phyloP scores from a whole-genome alignment of 805 yeast species.

The Myxozyma vanderwaltii region DNA sequence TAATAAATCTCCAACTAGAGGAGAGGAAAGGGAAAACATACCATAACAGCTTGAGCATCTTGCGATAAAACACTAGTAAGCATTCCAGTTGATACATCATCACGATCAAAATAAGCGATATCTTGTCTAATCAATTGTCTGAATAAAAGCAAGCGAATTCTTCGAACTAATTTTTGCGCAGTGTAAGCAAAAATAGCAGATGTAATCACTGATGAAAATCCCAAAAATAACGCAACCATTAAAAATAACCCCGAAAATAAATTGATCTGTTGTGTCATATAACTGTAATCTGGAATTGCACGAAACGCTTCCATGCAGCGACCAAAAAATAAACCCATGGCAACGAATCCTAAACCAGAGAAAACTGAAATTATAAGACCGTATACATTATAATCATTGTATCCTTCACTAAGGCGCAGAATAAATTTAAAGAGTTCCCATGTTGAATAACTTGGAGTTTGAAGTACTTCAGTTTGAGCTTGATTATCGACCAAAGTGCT shows the following conservation, averaged over 20 bases:
- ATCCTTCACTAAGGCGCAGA: background rate
- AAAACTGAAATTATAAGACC: slow-evolving; percentile 7
- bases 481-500: background rate
- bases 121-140: slow-evolving; percentile 39
- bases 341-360: slow-evolving; percentile 19
- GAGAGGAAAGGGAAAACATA: too few species aligned
- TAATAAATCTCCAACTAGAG: too few species aligned
- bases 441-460: background rate
- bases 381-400: background rate
- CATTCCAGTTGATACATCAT: slow-evolving; percentile 37
- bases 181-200: too few species aligned
- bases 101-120: slow-evolving; percentile 37
- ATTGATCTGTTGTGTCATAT: slow-evolving; percentile 44
- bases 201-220: too few species aligned
- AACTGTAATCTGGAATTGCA: slow-evolving; percentile 39
- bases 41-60: slow-evolving; percentile 38
- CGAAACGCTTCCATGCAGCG: slow-evolving; percentile 22
- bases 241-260: slow-evolving; percentile 45
- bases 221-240: slow-evolving; percentile 43
- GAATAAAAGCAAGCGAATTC: slow-evolving; percentile 36
- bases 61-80: slow-evolving; percentile 36
- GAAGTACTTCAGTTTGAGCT: background rate
- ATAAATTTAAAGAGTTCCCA: background rate
- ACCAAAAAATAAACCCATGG: slow-evolving; percentile 24
- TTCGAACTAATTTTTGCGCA: slow-evolving; percentile 34